Percentiles rank a stretch among this genome's conserved stretches.
These are phyloP conservation scores for Trypanosoma vivax DNA, from an alignment of 208 protist species.

Conservation along the genomic window DNA sequence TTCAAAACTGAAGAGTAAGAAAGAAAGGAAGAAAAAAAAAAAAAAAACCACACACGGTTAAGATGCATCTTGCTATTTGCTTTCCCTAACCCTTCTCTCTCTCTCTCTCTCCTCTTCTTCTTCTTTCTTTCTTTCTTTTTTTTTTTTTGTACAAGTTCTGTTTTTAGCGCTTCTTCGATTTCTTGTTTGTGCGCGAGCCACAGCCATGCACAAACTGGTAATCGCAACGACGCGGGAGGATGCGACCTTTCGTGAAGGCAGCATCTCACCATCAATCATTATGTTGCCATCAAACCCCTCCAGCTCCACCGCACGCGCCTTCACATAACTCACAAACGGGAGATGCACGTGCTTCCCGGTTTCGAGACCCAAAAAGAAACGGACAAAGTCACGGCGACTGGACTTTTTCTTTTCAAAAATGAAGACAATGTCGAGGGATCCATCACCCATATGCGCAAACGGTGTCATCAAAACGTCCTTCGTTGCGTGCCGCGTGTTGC, in stretches of 20 bases:
- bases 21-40: constrained; percentile 4
- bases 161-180: constrained; percentile 11
- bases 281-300: constrained; percentile 57
- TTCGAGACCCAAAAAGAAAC: constrained; percentile 61
- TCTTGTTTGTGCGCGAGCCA: background rate
- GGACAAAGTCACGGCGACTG: constrained; percentile 55
- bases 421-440: constrained; percentile 75
- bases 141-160: background rate
- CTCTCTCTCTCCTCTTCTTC: no score
- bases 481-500: constrained; percentile 58
- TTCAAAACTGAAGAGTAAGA: no score
- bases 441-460: constrained; percentile 64
- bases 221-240: constrained; percentile 49
- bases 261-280: constrained; percentile 83
- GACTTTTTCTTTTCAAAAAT: constrained; percentile 21
- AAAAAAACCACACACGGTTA: background rate
- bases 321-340: constrained; percentile 69
- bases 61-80: no score
- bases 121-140: constrained; percentile 1
- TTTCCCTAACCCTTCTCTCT: no score
- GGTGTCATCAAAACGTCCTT: constrained; percentile 80
- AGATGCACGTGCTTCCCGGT: constrained; percentile 57
- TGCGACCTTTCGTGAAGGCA: constrained; percentile 63
- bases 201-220: constrained; percentile 45
- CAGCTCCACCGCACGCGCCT: constrained; percentile 70